Percentiles rank a stretch among this genome's conserved stretches.
These are phyloP conservation scores for Pythium graminicola DNA, from an alignment of 352 stramenopile species.

Conservation along the genomic window DNA sequence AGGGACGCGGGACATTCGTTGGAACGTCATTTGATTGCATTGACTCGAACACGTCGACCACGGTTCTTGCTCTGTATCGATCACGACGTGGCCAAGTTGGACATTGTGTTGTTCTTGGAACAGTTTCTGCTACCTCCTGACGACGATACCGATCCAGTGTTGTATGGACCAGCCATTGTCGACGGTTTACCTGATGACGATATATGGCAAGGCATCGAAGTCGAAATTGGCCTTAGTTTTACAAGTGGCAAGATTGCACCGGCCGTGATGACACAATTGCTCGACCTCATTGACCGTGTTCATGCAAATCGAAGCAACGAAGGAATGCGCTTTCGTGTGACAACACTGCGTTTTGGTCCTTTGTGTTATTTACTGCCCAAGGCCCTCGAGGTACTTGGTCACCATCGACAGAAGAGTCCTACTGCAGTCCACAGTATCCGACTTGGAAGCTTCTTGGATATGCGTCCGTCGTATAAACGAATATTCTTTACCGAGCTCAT, in stretches of 20 bases:
- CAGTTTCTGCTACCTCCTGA: not conserved
- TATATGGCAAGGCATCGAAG: not conserved
- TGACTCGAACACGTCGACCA: not conserved
- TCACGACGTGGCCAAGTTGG: not conserved
- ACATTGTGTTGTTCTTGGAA: not conserved
- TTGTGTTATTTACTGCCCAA: not conserved
- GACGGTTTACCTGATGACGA: no score
- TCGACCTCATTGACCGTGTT: not conserved
- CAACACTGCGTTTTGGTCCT: slow-evolving; percentile 1
- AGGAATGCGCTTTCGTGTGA: not conserved
- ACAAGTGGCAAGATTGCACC: not conserved
- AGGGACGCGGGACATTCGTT: not conserved
- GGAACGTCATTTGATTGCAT: not conserved
- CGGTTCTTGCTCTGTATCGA: slow-evolving; percentile 7
- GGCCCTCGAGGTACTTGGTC: not conserved
- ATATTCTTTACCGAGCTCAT: no score
- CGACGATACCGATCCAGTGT: not conserved
- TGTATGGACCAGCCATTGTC: no score
- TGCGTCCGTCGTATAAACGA: no score
- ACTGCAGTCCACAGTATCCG: no score
- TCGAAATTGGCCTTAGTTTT: slow-evolving; percentile 10
- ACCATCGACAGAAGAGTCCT: no score
- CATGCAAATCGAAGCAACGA: not conserved
- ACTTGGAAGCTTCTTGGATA: no score
- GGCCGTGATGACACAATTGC: not conserved